Conservation (phyloP, 495 filamentous ascomycete genomes). For the Penicillium maclennaniae region DNA sequence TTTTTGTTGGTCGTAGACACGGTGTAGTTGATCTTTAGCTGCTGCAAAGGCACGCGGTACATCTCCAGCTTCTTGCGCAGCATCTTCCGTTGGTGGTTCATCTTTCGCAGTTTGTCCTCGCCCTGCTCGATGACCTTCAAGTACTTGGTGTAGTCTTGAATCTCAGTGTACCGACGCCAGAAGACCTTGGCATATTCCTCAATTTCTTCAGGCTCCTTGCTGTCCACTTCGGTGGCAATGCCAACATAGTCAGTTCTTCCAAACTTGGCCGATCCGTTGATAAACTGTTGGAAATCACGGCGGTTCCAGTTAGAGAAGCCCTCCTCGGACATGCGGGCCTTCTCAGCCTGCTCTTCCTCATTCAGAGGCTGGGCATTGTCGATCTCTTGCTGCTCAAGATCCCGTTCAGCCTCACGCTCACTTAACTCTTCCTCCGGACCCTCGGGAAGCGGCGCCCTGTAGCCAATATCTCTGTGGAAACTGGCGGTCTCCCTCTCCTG, state of each 20-base stretch:
- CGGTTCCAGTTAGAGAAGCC: slow-evolving; percentile 95
- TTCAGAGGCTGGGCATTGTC: slow-evolving; percentile 86
- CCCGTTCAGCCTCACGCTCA: slow-evolving; percentile 81
- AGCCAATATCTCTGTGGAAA: slow-evolving; percentile 91
- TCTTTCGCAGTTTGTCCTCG: slow-evolving; percentile 82
- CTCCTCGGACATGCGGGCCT: slow-evolving; percentile 69
- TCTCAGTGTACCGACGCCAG: slow-evolving; percentile 87
- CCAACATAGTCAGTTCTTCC: slow-evolving; percentile 77
- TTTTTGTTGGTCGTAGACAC: slow-evolving; percentile 99
- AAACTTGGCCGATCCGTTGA: slow-evolving; percentile 90
- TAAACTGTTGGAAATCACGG: slow-evolving; percentile 95
- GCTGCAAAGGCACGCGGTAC: slow-evolving; percentile 94
- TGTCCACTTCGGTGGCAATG: slow-evolving; percentile 88
- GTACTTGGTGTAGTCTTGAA: slow-evolving; percentile 82
- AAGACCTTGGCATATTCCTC: slow-evolving; percentile 89
- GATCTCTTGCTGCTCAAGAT: slow-evolving; percentile 84
- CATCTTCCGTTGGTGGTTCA: slow-evolving; percentile 90
- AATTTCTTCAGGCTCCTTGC: slow-evolving; percentile 80
- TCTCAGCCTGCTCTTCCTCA: slow-evolving; percentile 84
- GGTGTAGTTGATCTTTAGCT: slow-evolving; percentile 97
- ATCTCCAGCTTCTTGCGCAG: slow-evolving; percentile 89
- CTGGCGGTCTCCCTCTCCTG: slow-evolving; percentile 95
- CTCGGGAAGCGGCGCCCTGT: slow-evolving; percentile 83
- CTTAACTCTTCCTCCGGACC: slow-evolving; percentile 78
- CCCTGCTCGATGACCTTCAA: slow-evolving; percentile 84